Evolutionary conservation across 306 rosid genomes (phyloP), one percentile per base, ranked within the genome.

Genomic region (Carpinus fangiana): DNA sequence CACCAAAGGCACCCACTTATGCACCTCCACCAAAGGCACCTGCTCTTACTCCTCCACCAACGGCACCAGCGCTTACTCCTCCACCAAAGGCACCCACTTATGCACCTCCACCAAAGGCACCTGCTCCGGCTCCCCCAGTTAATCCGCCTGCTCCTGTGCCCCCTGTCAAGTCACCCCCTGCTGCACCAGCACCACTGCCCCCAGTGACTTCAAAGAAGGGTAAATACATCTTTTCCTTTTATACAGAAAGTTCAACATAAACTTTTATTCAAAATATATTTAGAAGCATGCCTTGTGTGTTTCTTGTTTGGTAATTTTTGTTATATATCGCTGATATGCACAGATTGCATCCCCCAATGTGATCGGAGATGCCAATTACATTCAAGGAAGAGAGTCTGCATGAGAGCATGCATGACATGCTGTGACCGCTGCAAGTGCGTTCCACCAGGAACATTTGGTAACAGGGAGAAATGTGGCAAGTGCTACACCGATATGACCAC

Each of bases 391-490:
- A 88, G 61, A 0, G 0, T 80, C 10, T 94, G 98, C 79, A 16
- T 46, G 52, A 90, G 97, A 80, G 98, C 98, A 1, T 94, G 98
- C 80, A 31, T 72, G 65, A 90, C 98, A 5, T 94, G 98, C 61
- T 94, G 98, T 76, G 84, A 80, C 31, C 88, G 98, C 6, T 94
- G 98, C 97, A 88, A 72, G 77, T 94, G 98, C 72, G 97, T 94
- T 1, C 98, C 98, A 0, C 98, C 98, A 10, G 98, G 98, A 61
- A 90, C 98, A 17, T 94, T 34, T 6, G 98, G 98, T 4, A 94
- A 92, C 88, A 69, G 86, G 14, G 95, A 90, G 81, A 86, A 77
- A 17, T 94, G 98, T 72, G 98, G 98, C 81, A 92, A 87, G 53
- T 94, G 98, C 79, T 94, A 92, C 89, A 89, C 97, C 69, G 89